Evolutionary conservation across 1,284 basidiomycete genomes (phyloP), one percentile per base, ranked within the genome.

Genomic region (Thelephora terrestris): DNA sequence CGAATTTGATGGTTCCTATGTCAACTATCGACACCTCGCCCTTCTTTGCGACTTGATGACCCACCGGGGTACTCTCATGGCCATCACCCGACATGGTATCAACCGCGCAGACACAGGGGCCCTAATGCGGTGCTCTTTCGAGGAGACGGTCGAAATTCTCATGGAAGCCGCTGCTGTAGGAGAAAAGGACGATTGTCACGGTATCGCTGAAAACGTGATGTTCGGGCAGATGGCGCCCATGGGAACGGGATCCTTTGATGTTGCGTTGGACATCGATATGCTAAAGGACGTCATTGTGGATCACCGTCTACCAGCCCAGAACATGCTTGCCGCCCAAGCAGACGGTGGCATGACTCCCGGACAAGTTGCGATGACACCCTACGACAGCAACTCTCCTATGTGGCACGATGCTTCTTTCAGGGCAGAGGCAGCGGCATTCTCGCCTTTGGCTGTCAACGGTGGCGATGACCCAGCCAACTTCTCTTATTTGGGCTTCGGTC

Each of bases 31-130:
- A 48, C 96, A 99, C 66, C 74, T 99, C 49, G 90, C 93, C 1
- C 73, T 99, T 17, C 79, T 99, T 21, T 95, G 92, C 65, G 96
- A 99, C 65, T 75, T 99, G 46, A 99, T 99, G 96, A 99, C 95
- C 12, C 92, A 95, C 60, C 89, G 92, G 50, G 96, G 96, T 36
- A 70, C 80, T 7, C 76, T 99, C 53, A 99, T 99, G 95, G 92
- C 95, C 10, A 99, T 99, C 68, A 99, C 96, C 44, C 92, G 96
- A 45, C 96, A 99, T 62, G 96, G 96, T 67, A 99, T 99, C 69
- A 99, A 99, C 69, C 85, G 95, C 48, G 90, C 95, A 25, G 93
- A 98, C 59, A 95, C 93, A 9, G 93, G 93, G 37, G 95, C 96
- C 2, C 75, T 99, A 47, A 98, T 99, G 85, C 78, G 96, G 44